Evolutionary conservation across 2,329 filamentous ascomycete species (phyloP).

Genomic region (Simplicillium sp.): DNA sequence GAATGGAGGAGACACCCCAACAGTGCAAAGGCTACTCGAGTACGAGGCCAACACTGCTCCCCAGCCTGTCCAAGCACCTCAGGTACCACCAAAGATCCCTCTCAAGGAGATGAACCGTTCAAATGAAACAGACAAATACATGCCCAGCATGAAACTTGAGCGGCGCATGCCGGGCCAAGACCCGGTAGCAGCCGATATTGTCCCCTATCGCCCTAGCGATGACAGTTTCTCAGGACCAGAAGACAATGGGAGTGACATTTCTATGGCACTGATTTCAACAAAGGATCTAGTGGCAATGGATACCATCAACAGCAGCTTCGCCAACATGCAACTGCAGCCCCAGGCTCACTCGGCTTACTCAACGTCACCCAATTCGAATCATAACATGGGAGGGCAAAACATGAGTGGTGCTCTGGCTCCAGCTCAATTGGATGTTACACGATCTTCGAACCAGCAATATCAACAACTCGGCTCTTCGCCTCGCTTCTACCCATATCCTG

Average conservation of each 20-base stretch:
- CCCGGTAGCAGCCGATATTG: conserved; percentile 16
- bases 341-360: background rate
- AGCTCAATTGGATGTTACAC: conserved; percentile 15
- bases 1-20: conserved; percentile 34
- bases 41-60: conserved; percentile 21
- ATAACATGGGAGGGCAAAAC: conserved; percentile 21
- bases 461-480: conserved; percentile 26
- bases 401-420: conserved; percentile 16
- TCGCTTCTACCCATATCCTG: conserved; percentile 24
- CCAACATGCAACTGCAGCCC: conserved; percentile 29
- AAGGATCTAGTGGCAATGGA: conserved; percentile 42
- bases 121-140: conserved; percentile 30
- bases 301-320: conserved; percentile 28
- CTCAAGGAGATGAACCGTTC: conserved; percentile 24
- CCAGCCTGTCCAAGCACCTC: conserved; percentile 14
- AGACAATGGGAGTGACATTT: conserved; percentile 20
- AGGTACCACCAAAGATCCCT: conserved; percentile 10
- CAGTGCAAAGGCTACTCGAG: conserved; percentile 44
- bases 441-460: conserved; percentile 16
- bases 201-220: conserved; percentile 21
- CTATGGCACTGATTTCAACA: conserved; percentile 43
- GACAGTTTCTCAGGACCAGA: conserved; percentile 27
- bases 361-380: conserved; percentile 8
- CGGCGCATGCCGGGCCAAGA: conserved; percentile 23
- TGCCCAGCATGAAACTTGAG: conserved; percentile 27